Evolutionary conservation across 139 green algal species (phyloP).

Genomic region (Diplosphaera chodatii): DNA sequence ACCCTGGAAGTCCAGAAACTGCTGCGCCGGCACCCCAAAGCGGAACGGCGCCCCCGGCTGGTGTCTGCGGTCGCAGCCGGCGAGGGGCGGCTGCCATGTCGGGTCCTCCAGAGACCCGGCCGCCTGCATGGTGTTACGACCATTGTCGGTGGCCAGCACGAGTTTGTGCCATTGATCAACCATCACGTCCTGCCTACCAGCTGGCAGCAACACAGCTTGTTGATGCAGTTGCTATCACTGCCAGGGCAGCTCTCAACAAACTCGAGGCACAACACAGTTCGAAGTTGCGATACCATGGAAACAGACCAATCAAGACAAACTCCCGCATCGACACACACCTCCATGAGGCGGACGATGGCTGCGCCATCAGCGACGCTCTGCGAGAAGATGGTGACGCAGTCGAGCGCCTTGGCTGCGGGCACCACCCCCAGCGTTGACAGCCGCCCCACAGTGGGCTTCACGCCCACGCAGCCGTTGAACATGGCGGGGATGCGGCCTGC

Average conservation of each 20-base stretch:
- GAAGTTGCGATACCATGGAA: no score
- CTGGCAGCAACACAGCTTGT: no score
- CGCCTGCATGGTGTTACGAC: no score
- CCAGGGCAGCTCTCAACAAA: no score
- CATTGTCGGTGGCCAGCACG: no score
- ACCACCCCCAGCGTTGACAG: constrained; percentile 61
- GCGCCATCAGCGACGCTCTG: constrained; percentile 47
- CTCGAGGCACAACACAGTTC: no score
- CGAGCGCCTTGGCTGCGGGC: constrained; percentile 59
- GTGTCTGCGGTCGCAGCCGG: neutral
- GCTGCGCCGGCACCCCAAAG: constrained; percentile 50
- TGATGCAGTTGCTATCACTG: no score
- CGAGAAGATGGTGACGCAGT: constrained; percentile 72
- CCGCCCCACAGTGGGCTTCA: constrained; percentile 66
- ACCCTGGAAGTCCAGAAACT: constrained; percentile 51
- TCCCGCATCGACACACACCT: no score
- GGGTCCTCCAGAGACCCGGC: constrained; percentile 21
- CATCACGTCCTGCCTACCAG: no score
- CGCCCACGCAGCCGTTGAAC: constrained; percentile 66
- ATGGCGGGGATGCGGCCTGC: constrained; percentile 54
- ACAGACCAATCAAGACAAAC: no score
- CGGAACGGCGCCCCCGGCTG: constrained; percentile 28
- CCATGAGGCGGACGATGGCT: constrained; percentile 34
- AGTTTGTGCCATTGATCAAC: no score
- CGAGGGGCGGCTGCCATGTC: constrained; percentile 27